phyloP scores from a whole-genome alignment of 257 asterid genomes.

The Capsicum rhomboideum region DNA sequence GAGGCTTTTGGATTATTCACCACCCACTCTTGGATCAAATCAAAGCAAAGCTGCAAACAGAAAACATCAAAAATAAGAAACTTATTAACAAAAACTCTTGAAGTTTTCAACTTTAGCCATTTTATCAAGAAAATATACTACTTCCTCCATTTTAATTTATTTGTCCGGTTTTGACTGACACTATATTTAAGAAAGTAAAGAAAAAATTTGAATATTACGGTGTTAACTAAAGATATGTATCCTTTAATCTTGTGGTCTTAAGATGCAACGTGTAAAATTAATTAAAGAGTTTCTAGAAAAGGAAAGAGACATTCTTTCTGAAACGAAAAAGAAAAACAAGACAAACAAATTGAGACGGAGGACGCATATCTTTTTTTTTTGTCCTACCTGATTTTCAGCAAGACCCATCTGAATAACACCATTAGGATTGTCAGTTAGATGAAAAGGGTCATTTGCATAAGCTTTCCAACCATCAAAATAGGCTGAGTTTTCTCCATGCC shows the following conservation, averaged over 20 bases:
- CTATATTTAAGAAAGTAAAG: too few species aligned
- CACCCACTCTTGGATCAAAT: slow-evolving; percentile 55
- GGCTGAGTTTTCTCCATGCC: slow-evolving; percentile 64
- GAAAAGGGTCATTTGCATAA: slow-evolving; percentile 49
- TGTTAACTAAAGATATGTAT: too few species aligned
- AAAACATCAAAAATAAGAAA: background rate
- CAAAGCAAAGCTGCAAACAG: slow-evolving; percentile 50
- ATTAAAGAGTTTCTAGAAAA: too few species aligned
- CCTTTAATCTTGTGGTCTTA: too few species aligned
- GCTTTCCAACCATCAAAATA: slow-evolving; percentile 77
- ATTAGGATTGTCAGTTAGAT: slow-evolving; percentile 35
- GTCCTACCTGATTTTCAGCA: slow-evolving; percentile 55
- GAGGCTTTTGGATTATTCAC: slow-evolving; percentile 47
- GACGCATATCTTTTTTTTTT: background rate
- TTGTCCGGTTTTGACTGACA: too few species aligned
- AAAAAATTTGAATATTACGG: too few species aligned
- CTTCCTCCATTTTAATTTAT: too few species aligned
- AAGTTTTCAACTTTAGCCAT: background rate
- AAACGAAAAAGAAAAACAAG: background rate
- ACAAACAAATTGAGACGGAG: background rate
- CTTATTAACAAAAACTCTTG: background rate
- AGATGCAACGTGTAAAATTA: too few species aligned
- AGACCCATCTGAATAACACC: slow-evolving; percentile 74
- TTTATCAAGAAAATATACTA: background rate
- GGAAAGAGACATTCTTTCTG: too few species aligned